Conservation (phyloP, 495 filamentous ascomycete species). For the Stereocaulon alpinum region DNA sequence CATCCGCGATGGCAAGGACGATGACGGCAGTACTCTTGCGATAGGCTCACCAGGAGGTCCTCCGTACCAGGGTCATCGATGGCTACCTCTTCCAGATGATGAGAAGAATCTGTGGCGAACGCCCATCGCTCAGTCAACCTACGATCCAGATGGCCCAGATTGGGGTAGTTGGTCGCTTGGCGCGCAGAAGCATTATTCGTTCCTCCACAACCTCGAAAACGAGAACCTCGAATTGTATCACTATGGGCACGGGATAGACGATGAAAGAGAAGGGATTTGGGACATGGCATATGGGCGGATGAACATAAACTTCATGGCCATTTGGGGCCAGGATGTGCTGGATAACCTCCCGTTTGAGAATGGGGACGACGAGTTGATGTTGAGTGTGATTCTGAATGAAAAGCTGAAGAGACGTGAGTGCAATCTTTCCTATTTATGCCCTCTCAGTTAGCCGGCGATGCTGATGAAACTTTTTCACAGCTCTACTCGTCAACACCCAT, state of each 20-base stretch:
- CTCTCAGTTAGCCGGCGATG: too few relatives aligned
- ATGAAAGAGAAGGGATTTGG: conserved; percentile 28
- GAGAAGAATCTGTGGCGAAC: conserved; percentile 30
- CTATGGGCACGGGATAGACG: conserved; percentile 24
- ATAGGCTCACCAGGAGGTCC: conserved; percentile 23
- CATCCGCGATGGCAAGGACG: conserved; percentile 14
- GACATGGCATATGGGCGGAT: conserved; percentile 35
- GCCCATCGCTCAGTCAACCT: conserved; percentile 27
- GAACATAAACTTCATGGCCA: conserved; percentile 39
- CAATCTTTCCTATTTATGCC: too few relatives aligned
- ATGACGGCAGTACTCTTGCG: conserved; percentile 18
- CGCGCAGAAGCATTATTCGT: conserved; percentile 41
- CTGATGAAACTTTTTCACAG: neutral
- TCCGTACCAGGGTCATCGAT: conserved; percentile 33
- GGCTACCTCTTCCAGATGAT: conserved; percentile 30
- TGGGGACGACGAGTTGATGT: conserved; percentile 21
- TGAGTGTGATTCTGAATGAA: conserved; percentile 19
- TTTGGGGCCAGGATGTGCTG: conserved; percentile 36
- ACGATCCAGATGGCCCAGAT: conserved; percentile 23
- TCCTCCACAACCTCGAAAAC: conserved; percentile 37
- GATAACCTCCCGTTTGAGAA: conserved; percentile 20
- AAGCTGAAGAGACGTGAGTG: conserved; percentile 19
- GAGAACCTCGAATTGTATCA: conserved; percentile 33
- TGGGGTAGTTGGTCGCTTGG: conserved; percentile 36
- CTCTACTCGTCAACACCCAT: conserved; percentile 33